Base-by-base conservation (phyloP, 2,329 filamentous ascomycete species). In the Cryphonectria carpinicola region DNA sequence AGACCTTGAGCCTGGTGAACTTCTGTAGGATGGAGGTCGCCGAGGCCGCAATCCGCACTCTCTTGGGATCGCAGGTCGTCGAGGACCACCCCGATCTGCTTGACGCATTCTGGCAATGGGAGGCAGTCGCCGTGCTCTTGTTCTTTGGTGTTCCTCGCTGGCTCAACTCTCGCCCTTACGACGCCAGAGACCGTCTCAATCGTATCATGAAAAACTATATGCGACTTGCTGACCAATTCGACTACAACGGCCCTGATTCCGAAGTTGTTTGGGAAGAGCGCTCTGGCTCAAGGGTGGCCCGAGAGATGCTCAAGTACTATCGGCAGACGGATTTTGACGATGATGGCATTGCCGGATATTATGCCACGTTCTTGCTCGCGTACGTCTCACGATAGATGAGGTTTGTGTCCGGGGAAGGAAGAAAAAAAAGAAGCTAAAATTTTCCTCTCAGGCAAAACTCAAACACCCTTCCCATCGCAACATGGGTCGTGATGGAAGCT, bases 101-200 rank as follows among this genome's bases (percentile, higher is more conserved):
- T 1, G 71, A 75, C 4, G 56, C 43, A 5, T 70, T 75, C 49
- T 76, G 74, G 74, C 66, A 71, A 4, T 74, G 72, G 56, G 75
- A 77, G 54, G 32, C 61, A 6, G 41, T 69, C 32, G 69, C 71
- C 8, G 58, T 66, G 37, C 54, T 52, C 14, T 63, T 74, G 4
- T 54, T 72, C 8, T 69, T 62, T 39, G 72, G 72, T 4, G 62
- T 68, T 5, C 72, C 74, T 1, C 67, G 61, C 32, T 73, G 74
- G 68, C 62, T 76, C 1, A 73, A 71, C 22, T 43, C 61, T 4
- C 22, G 49, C 14, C 54, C 70, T 0, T 73, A 64, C 37, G 14
- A 62, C 13, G 58, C 66, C 10, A 66, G 73, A 13, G 74, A 75
- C 3, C 49, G 62, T 3, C 46, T 72, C 17, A 28, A 70, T 49